Base-by-base conservation (phyloP, 352 stramenopile genomes). In the Globisporangium ultimum region DNA sequence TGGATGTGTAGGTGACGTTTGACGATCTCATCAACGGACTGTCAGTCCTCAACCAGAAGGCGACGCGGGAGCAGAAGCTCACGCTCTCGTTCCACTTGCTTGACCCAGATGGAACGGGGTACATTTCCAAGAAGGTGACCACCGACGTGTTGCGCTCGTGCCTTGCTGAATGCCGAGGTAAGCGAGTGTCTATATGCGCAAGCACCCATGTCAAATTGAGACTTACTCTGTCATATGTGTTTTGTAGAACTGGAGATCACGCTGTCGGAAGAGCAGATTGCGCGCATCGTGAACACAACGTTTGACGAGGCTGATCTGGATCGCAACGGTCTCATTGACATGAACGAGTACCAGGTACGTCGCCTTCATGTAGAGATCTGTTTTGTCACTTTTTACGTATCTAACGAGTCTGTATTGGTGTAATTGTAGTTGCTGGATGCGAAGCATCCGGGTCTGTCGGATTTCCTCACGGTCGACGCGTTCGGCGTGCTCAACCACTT, bases 381-480 rank as follows among this genome's bases (percentile, higher is more conserved):
- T 36, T 11, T 36, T 36, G 28, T 6, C 4, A 36, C 28, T 36
- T 36, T 8, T 8, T 6, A 6, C n/a, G 18, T 28, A 40, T 32
- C 9, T n/a, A n/a, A 50, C 43, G 10, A 22, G 12, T 18, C 8
- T 48, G 24, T 47, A 21, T 17, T 28, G 42, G 9, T 28, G 6
- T 18, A 14, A 17, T 32, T 49, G 24, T 51, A 92, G 81, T 73
- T 80, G 55, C 61, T 95, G 18, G 86, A 95, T 55, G 82, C 68
- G 22, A 91, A 91, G 58, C 86, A 93, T 65, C 84, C 86, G 3
- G 84, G 86, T 12, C 68, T 95, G 47, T 91, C 91, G 59, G 83
- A 92, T 53, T 95, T 95, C 61, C 71, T 95, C 47, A 95, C 83
- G 17, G 86, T 95, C 46, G 86, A 95, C 63, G 82, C 84, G 12